Base-by-base conservation (phyloP, 176 grass and related monocot genomes). In the Oryza meyeriana region DNA sequence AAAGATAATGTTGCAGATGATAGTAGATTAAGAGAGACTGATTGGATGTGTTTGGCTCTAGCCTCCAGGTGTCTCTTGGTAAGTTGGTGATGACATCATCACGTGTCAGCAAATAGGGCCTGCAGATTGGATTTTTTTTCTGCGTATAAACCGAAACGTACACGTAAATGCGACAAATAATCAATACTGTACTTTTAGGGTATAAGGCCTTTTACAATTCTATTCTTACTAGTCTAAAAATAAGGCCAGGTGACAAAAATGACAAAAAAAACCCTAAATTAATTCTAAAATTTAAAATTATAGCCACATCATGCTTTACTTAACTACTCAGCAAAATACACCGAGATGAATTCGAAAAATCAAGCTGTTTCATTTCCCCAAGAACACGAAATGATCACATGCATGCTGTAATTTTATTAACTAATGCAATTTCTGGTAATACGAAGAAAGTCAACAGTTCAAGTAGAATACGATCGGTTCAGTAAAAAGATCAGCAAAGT, bases 191-290 rank as follows among this genome's bases (percentile, higher is more conserved):
- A n/a, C n/a, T n/a, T n/a, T n/a, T n/a, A n/a, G n/a, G n/a, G n/a
- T n/a, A n/a, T n/a, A n/a, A n/a, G n/a, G n/a, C 0, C 4, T 17
- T 44, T 48, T 48, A 11, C 10, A 3, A 0, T 48, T 2, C 6
- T 45, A 14, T 48, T 17, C 10, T 48, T 5, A 48, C 4, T 48
- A 14, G 4, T 48, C 45, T 18, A 48, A 48, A 48, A 17, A 14
- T 17, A 47, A 47, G 14, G 44, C 0, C 14, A 12, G 3, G 13
- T 48, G 14, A 11, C 14, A 14, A 48, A 48, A 48, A 48, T 17
- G 45, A 48, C 10, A 48, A 48, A 17, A 41, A 42, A 41, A 2
- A 10, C 40, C 12, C 2, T 42, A 13, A 17, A 48, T 48, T 48
- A 1, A 5, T 48, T 48, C 44, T 48, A 48, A 18, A 48, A 48